These are phyloP conservation scores for Ceratobasidium sp. DNA, from an alignment of 1,284 basidiomycete species.

Conservation along the genomic window DNA sequence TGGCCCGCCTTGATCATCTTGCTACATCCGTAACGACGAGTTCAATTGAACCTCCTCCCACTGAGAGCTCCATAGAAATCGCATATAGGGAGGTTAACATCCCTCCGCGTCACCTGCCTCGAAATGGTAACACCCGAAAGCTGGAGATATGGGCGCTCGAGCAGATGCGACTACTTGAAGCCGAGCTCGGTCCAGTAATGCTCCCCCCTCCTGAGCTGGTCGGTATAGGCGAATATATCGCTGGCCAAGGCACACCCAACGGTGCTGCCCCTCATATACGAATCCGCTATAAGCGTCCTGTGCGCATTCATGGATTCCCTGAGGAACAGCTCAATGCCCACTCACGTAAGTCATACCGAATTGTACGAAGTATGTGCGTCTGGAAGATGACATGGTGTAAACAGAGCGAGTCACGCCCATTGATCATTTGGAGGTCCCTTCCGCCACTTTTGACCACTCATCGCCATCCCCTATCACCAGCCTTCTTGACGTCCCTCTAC, in stretches of 20 bases:
- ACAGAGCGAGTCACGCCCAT: not conserved
- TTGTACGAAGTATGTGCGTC: not conserved
- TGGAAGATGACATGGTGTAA: too few relatives aligned
- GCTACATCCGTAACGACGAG: not conserved
- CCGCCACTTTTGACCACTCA: too few relatives aligned
- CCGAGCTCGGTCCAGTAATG: conserved; percentile 18
- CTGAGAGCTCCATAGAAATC: not conserved
- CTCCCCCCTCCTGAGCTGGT: conserved; percentile 12
- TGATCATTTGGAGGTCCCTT: too few relatives aligned
- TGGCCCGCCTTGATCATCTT: not conserved
- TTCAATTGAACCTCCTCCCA: not conserved
- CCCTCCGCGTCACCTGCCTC: not conserved
- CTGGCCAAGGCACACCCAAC: not conserved
- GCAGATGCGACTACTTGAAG: conserved; percentile 25
- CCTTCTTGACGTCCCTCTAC: not conserved
- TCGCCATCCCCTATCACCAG: not conserved
- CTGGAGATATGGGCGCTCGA: conserved; percentile 27
- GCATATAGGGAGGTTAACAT: conserved; percentile 5
- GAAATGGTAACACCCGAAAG: conserved; percentile 1
- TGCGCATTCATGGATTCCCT: not conserved
- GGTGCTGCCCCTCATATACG: not conserved
- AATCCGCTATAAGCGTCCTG: conserved; percentile 2
- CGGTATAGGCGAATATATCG: conserved; percentile 17
- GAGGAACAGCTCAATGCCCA: not conserved
- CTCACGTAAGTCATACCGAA: not conserved